Base-by-base conservation (phyloP, 2,329 filamentous ascomycete species). In the Colletotrichum costaricense region DNA sequence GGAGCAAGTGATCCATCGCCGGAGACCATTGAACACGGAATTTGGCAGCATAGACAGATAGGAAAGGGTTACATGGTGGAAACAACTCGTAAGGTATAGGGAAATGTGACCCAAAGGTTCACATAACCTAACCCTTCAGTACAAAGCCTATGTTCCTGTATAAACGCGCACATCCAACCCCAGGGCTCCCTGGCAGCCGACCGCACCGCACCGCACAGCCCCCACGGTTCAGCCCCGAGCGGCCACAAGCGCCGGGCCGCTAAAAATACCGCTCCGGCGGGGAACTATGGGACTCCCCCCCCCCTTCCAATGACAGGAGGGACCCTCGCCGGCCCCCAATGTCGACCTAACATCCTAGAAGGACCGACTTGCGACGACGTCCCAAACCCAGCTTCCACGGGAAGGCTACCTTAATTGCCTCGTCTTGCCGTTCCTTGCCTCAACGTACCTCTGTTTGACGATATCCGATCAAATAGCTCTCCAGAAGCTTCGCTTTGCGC, bases 211-310 rank as follows among this genome's bases (percentile, higher is more conserved):
- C 14, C 38, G 6, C 38, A 60, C 26, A 16, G 59, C 66, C 69
- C 67, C 70, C 60, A 62, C 70, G 66, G 67, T 60, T 65, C 60
- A 64, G 67, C 70, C 60, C 66, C 67, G 55, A 73, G 49, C 69
- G 69, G 69, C 65, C 65, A 69, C 54, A 63, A 59, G 66, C 66
- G 54, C 60, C 70, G 59, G 70, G 67, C 67, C 70, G 70, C 70
- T 73, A 70, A 70, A 70, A 65, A 73, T 73, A 73, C 67, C 66
- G 70, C 22, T 57, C 70, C 66, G 67, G 70, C 60, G 46, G 70
- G 70, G 67, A 28, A 54, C 49, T 54, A 38, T 60, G 49, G 63
- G 49, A 24, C 56, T 57, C 67, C 66, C 24, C 24, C 30, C 24
- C 30, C 56, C 56, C 52, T 54, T 19, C 42, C 16, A 72, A 69